These are phyloP conservation scores for Nepenthes gracilis DNA, from an alignment of 148 eudicot genomes.

Conservation along the genomic window DNA sequence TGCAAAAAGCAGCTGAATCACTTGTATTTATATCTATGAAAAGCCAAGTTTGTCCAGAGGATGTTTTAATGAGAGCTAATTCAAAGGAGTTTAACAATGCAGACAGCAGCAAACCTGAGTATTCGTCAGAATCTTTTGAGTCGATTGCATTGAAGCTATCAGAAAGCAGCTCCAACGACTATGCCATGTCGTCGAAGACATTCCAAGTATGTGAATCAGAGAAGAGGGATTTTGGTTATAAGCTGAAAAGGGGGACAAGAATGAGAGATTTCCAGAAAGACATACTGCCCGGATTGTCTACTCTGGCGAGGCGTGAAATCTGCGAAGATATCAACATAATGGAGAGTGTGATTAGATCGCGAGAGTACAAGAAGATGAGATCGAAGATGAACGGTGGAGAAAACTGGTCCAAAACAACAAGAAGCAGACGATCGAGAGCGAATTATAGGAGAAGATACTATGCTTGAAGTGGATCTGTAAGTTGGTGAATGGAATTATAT, in stretches of 20 bases:
- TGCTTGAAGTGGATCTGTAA: neutral
- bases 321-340: conserved; percentile 51
- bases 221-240: conserved; percentile 21
- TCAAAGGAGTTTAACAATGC: conserved; percentile 9
- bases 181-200: conserved; percentile 41
- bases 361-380: conserved; percentile 47
- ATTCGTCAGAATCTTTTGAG: conserved; percentile 52
- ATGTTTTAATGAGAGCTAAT: conserved; percentile 2
- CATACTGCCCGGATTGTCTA: conserved; percentile 44
- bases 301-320: conserved; percentile 50
- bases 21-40: conserved; percentile 24
- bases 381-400: conserved; percentile 20
- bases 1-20: conserved; percentile 34
- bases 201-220: conserved; percentile 17
- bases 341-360: conserved; percentile 45
- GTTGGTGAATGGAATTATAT: too few species aligned
- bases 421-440: conserved; percentile 42
- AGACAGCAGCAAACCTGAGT: conserved; percentile 23
- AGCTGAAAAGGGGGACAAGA: conserved; percentile 59
- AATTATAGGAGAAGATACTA: conserved; percentile 20
- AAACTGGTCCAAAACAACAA: conserved; percentile 27
- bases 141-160: conserved; percentile 30
- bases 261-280: conserved; percentile 64
- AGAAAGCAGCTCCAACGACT: conserved; percentile 30
- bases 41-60: conserved; percentile 9